Conservation (phyloP, 441 rosid species). For the Populus hybrid region DNA sequence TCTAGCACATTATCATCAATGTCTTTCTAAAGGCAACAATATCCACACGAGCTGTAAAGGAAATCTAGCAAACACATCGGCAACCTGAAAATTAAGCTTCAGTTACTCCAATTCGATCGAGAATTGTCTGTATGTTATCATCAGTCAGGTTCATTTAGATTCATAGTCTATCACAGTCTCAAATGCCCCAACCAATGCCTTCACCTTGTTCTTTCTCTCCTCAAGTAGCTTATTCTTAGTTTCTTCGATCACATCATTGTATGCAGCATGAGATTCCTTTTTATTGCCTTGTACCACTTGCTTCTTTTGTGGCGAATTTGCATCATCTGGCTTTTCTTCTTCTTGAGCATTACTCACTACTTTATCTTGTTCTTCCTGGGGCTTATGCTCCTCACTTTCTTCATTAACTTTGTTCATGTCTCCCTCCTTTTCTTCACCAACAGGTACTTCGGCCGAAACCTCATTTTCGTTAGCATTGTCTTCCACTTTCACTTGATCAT, state of each 20-base stretch:
- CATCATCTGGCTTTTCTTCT: conserved; percentile 21
- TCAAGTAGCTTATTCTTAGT: conserved; percentile 60
- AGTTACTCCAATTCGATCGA: background rate
- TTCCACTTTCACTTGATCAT: conserved; percentile 21
- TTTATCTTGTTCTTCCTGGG: conserved; percentile 24
- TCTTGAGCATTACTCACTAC: conserved; percentile 16
- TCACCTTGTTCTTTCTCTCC: conserved; percentile 76
- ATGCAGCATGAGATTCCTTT: conserved; percentile 62
- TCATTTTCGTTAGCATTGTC: conserved; percentile 12
- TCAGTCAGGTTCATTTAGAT: conserved; percentile 22
- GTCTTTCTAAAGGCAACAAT: background rate
- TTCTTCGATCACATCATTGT: conserved; percentile 79
- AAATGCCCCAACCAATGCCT: conserved; percentile 81
- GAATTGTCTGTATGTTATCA: background rate
- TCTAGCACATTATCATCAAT: background rate
- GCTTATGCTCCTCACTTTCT: conserved; percentile 22
- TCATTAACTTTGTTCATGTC: conserved; percentile 19
- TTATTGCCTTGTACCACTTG: conserved; percentile 27
- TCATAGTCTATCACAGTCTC: conserved; percentile 81
- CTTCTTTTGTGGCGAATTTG: conserved; percentile 8
- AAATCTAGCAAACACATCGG: background rate
- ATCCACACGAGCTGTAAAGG: background rate
- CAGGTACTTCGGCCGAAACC: conserved; percentile 18
- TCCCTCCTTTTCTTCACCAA: conserved; percentile 25
- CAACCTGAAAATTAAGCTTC: background rate